A percentile compares a stretch with the other conserved stretches of the same genome.
Conservation (phyloP, 176 grass and related monocot genomes). For the Triticum timopheevii region DNA sequence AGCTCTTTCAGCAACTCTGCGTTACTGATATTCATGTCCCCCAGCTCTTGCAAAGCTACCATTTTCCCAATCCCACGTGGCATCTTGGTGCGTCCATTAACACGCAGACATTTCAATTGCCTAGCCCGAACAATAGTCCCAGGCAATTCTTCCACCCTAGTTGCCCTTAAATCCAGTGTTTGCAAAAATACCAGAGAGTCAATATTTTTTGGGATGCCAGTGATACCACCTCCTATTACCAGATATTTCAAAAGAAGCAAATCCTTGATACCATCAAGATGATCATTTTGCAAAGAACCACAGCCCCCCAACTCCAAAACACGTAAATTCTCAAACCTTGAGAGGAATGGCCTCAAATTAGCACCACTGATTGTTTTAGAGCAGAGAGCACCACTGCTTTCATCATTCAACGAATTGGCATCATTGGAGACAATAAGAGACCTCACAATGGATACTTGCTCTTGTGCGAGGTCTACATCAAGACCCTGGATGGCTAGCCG, state of each 20-base stretch:
- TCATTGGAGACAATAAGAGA: not conserved
- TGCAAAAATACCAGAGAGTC: not conserved
- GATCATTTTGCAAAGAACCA: not conserved
- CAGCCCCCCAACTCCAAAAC: not conserved
- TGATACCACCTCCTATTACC: not conserved
- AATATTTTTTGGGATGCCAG: not conserved
- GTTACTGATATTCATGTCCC: not conserved
- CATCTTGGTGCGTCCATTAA: not conserved
- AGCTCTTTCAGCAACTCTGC: not conserved
- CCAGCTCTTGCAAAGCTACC: not conserved
- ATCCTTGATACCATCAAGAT: not conserved
- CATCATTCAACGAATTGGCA: not conserved
- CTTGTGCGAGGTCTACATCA: no score
- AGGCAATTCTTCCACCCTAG: not conserved
- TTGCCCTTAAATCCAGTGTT: conserved; percentile 8
- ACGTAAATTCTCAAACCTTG: not conserved
- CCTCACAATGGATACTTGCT: not conserved
- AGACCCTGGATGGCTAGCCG: not conserved
- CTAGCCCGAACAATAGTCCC: not conserved
- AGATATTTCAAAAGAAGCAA: not conserved
- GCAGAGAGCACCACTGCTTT: not conserved
- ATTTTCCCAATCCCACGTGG: not conserved
- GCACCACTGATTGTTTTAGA: not conserved
- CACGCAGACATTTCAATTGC: not conserved
- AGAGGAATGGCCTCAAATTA: not conserved